A percentile compares a stretch with the other conserved stretches of the same genome.
These are phyloP conservation scores for Trametes coccinea DNA, from an alignment of 768 basidiomycete genomes.

Conservation along the genomic window DNA sequence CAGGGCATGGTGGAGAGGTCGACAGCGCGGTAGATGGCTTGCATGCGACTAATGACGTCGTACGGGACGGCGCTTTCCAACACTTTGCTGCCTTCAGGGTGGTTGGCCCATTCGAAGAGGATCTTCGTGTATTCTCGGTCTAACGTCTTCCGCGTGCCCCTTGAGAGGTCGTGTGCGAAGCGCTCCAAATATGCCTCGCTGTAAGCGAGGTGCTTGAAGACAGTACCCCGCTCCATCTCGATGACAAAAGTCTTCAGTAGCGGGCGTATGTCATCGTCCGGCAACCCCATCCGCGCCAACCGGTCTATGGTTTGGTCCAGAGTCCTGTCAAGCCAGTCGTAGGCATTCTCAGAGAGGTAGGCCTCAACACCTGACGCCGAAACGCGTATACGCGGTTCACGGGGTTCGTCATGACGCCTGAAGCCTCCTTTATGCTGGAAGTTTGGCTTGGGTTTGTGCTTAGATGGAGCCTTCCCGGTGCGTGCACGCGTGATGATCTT, in stretches of 20 bases:
- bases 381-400: background rate
- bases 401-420: background rate
- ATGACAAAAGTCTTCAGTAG: slow-evolving; percentile 46
- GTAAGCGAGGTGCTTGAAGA: slow-evolving; percentile 26
- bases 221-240: slow-evolving; percentile 34
- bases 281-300: slow-evolving; percentile 52
- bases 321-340: slow-evolving; percentile 39
- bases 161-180: slow-evolving; percentile 39
- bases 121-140: slow-evolving; percentile 53
- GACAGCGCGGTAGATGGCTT: slow-evolving; percentile 37
- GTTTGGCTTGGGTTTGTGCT: background rate
- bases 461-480: background rate
- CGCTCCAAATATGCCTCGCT: slow-evolving; percentile 43
- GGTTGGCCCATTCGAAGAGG: slow-evolving; percentile 57
- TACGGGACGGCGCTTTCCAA: slow-evolving; percentile 32
- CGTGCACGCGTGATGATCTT: background rate
- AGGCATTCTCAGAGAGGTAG: slow-evolving; percentile 41
- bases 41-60: slow-evolving; percentile 41
- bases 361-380: slow-evolving; percentile 17
- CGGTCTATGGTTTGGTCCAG: slow-evolving; percentile 34
- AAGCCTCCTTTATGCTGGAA: background rate
- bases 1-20: slow-evolving; percentile 52
- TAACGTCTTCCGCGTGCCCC: slow-evolving; percentile 25
- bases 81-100: slow-evolving; percentile 30
- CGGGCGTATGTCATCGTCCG: slow-evolving; percentile 35